Conservation (phyloP, 495 filamentous ascomycete species). For the Xylaria bambusicola region DNA sequence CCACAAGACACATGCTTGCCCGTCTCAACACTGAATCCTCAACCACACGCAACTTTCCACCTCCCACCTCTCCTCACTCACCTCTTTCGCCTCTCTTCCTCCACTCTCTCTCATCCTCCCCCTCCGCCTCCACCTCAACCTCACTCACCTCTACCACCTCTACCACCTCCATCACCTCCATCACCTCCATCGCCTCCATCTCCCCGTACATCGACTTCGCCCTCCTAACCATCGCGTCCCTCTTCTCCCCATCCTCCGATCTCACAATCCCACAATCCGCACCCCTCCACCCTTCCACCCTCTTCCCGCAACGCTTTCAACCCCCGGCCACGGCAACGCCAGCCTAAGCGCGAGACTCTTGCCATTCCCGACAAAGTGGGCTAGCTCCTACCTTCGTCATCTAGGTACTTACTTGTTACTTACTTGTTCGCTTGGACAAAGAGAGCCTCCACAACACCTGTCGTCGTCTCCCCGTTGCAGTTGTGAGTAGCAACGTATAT, state of each 20-base stretch:
- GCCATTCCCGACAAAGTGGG: conserved; percentile 16
- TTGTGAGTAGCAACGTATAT: background rate
- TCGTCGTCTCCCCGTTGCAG: conserved; percentile 6
- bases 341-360: background rate
- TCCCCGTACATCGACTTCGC: conserved; percentile 16
- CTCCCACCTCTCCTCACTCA: conserved; percentile 23
- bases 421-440: conserved; percentile 12
- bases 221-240: conserved; percentile 15
- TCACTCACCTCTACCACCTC: conserved; percentile 15
- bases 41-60: conserved; percentile 32
- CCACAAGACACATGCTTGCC: conserved; percentile 15
- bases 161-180: conserved; percentile 20
- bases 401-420: too few species aligned
- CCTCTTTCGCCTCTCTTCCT: too few species aligned
- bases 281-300: conserved; percentile 3
- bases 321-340: conserved; percentile 15
- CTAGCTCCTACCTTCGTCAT: conserved; percentile 11
- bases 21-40: conserved; percentile 19
- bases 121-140: conserved; percentile 1
- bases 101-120: conserved; percentile 22
- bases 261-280: conserved; percentile 18
- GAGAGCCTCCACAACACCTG: conserved; percentile 3
- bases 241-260: conserved; percentile 6
- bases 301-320: conserved; percentile 23
- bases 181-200: conserved; percentile 22